Conservation (phyloP, 805 yeast species). For the Lachancea kluyveri region DNA sequence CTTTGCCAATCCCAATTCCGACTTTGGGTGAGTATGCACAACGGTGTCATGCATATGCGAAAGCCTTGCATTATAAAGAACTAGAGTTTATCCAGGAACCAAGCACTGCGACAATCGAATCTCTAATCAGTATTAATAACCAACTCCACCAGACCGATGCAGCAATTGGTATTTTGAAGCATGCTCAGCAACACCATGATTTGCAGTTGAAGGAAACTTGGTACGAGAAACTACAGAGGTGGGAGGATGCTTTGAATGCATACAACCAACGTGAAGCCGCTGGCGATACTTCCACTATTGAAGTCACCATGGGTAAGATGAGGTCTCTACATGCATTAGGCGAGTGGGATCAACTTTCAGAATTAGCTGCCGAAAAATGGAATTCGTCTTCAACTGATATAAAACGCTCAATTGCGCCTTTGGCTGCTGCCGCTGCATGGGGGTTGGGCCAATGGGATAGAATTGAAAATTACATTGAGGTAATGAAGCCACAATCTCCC, state of each 20-base stretch:
- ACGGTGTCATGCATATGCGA: slow-evolving; percentile 94
- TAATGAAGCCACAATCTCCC: slow-evolving; percentile 88
- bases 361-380: slow-evolving; percentile 86
- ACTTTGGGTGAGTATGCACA: slow-evolving; percentile 90
- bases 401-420: slow-evolving; percentile 82
- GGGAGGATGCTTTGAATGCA: slow-evolving; percentile 96
- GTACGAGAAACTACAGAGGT: slow-evolving; percentile 93
- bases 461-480: slow-evolving; percentile 85
- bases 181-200: slow-evolving; percentile 87
- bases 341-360: slow-evolving; percentile 92
- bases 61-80: slow-evolving; percentile 93
- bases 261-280: slow-evolving; percentile 69
- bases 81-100: slow-evolving; percentile 92
- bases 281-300: slow-evolving; percentile 60
- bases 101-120: slow-evolving; percentile 83
- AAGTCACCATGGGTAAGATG: slow-evolving; percentile 95
- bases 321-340: slow-evolving; percentile 97
- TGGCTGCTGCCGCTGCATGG: slow-evolving; percentile 99
- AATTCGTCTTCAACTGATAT: slow-evolving; percentile 61
- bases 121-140: slow-evolving; percentile 86
- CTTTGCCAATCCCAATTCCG: slow-evolving; percentile 85
- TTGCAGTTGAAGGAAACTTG: slow-evolving; percentile 92
- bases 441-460: slow-evolving; percentile 95
- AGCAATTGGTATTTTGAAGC: slow-evolving; percentile 92
- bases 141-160: slow-evolving; percentile 96